Percentiles rank a stretch among this genome's conserved stretches.
phyloP scores from a whole-genome alignment of 2,329 filamentous ascomycete genomes.

The Lachnellula subtilissima region DNA sequence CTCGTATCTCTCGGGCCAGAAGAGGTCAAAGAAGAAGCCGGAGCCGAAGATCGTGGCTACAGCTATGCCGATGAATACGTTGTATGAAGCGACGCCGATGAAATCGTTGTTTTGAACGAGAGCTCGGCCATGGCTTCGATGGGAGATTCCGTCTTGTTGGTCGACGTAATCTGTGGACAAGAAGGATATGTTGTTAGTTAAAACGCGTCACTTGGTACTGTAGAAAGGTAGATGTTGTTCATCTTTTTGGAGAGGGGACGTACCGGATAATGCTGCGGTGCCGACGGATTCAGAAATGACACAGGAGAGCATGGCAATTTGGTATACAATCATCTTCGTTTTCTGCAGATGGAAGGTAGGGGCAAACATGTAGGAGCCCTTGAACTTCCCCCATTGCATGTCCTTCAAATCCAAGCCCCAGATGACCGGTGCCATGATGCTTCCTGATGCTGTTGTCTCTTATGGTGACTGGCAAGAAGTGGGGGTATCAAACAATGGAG shows the following conservation, averaged over 20 bases:
- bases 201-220: neutral
- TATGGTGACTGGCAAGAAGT: neutral
- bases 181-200: neutral
- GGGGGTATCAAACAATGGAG: no score
- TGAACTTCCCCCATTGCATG: slow-evolving; percentile 55
- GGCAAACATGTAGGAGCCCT: slow-evolving; percentile 53
- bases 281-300: slow-evolving; percentile 53
- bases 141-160: slow-evolving; percentile 44
- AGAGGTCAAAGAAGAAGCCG: slow-evolving; percentile 58
- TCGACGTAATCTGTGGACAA: slow-evolving; percentile 48
- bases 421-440: slow-evolving; percentile 40
- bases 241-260: slow-evolving; percentile 1
- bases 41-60: slow-evolving; percentile 54
- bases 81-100: slow-evolving; percentile 50
- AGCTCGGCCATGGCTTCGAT: slow-evolving; percentile 33
- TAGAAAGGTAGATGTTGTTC: no score
- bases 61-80: slow-evolving; percentile 54
- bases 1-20: slow-evolving; percentile 53
- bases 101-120: slow-evolving; percentile 51
- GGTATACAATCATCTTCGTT: slow-evolving; percentile 56
- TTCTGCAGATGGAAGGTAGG: slow-evolving; percentile 49
- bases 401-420: slow-evolving; percentile 54
- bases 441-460: neutral
- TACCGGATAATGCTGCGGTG: slow-evolving; percentile 50
- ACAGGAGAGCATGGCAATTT: slow-evolving; percentile 53